A percentile compares a stretch with the other conserved stretches of the same genome.
Evolutionary conservation across 2,329 filamentous ascomycete species (phyloP).

Genomic region (Dothidotthia symphoricarpi): DNA sequence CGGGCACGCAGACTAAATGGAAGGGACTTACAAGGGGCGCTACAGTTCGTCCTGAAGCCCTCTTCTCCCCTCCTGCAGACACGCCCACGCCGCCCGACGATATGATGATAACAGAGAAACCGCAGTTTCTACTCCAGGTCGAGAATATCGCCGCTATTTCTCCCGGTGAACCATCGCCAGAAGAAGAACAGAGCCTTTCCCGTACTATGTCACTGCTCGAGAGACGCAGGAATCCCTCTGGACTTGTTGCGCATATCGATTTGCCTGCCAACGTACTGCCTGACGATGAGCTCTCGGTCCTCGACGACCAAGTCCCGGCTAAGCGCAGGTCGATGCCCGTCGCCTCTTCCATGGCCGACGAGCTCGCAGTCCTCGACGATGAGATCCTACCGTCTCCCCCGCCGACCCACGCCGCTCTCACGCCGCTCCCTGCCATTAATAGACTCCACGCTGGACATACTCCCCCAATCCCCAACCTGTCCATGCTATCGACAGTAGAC

Average conservation of each 20-base stretch:
- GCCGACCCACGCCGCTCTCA: constrained; percentile 29
- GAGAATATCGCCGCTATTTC: constrained; percentile 8
- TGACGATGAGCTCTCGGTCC: neutral
- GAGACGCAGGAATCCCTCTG: constrained; percentile 23
- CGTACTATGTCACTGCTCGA: constrained; percentile 21
- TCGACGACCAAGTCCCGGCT: neutral
- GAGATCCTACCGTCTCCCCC: constrained; percentile 35
- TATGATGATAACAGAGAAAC: constrained; percentile 23
- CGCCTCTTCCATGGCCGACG: too few relatives aligned
- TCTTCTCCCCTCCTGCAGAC: constrained; percentile 20
- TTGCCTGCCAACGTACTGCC: constrained; percentile 13
- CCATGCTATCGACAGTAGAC: constrained; percentile 10
- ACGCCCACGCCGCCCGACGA: constrained; percentile 35
- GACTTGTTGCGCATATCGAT: constrained; percentile 25
- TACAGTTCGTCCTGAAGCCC: constrained; percentile 22
- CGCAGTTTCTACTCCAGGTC: constrained; percentile 7
- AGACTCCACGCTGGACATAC: constrained; percentile 40
- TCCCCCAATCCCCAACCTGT: constrained; percentile 27
- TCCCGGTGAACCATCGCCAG: constrained; percentile 2
- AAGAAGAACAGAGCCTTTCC: constrained; percentile 3
- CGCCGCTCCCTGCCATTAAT: constrained; percentile 37
- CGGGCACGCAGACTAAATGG: constrained; percentile 32
- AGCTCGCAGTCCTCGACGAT: constrained; percentile 14
- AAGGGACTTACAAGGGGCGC: constrained; percentile 31
- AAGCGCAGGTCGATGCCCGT: too few relatives aligned